Evolutionary conservation across 2,329 filamentous ascomycete species (phyloP), one percentile per base, ranked within the genome.

Genomic region (Penicillium palitans): DNA sequence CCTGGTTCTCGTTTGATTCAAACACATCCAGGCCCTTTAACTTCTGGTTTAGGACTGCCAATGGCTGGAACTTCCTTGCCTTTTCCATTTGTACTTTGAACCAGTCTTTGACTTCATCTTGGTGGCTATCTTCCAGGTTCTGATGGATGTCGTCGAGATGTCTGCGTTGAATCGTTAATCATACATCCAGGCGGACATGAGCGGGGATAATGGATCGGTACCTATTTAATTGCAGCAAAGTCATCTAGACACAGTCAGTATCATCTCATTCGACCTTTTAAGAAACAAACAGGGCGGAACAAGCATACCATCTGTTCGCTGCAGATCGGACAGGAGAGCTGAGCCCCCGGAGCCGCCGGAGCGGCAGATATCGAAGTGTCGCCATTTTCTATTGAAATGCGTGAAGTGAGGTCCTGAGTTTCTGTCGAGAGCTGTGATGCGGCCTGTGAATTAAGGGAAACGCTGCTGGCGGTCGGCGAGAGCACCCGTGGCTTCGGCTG

Each of bases 61-160:
- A 83, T 0, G 93, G 93, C 71, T 97, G 93, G 74, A 97, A 96
- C 64, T 88, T 88, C 76, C 95, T 96, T 12, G 93, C 93, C 74
- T 96, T 96, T 66, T 90, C 84, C 76, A 97, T 93, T 76, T 96
- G 93, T 71, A 91, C 90, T 79, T 96, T 91, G 78, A 97, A 96
- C 93, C 93, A 97, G 41, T 92, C 93, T 79, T 96, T 96, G 68
- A 96, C 92, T 76, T 97, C 91, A 75, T 96, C 91, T 72, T 96
- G 93, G 71, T 92, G 88, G 60, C 91, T 84, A 63, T 90, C 90
- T 72, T 96, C 90, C 15, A 97, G 84, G 70, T 96, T 93, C 74
- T 93, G 90, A 78, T 97, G 93, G 62, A 82, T 87, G 73, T 97
- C 93, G 78, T 97, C 93, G 70, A 97, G 83, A 76, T 91, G 88